A percentile compares a stretch with the other conserved stretches of the same genome.
Conservation (phyloP, 129 eudicot species). For the Centrapalus pauciflorus region DNA sequence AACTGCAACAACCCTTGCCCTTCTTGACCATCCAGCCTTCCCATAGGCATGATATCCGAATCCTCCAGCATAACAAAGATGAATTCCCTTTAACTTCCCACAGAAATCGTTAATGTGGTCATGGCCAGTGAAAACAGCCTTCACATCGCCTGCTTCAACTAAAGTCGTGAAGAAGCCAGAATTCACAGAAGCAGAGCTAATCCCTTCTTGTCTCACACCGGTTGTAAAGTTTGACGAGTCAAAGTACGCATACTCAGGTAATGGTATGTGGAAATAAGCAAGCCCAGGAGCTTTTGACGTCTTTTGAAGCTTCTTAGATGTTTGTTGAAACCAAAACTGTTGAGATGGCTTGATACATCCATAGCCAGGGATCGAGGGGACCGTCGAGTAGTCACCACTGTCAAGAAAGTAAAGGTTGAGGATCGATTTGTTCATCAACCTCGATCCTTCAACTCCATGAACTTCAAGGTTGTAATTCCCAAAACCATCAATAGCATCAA, state of each 20-base stretch:
- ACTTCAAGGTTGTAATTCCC: constrained; percentile 92
- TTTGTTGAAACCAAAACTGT: constrained; percentile 73
- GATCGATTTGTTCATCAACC: constrained; percentile 44
- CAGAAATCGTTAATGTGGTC: constrained; percentile 93
- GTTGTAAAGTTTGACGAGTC: constrained; percentile 66
- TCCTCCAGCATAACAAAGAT: constrained; percentile 90
- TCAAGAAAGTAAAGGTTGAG: constrained; percentile 85
- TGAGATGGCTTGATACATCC: constrained; percentile 96
- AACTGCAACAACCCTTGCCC: constrained; percentile 76
- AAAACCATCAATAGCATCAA: constrained; percentile 62
- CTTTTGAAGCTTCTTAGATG: constrained; percentile 45
- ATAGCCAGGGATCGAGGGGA: constrained; percentile 75
- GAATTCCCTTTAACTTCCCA: constrained; percentile 57
- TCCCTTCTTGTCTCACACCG: constrained; percentile 87
- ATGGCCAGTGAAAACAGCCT: constrained; percentile 83
- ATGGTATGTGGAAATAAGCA: constrained; percentile 84
- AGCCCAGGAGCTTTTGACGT: constrained; percentile 64
- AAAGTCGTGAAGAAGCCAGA: constrained; percentile 75
- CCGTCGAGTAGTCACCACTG: constrained; percentile 89
- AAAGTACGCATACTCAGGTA: constrained; percentile 68
- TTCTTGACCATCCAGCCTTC: constrained; percentile 87
- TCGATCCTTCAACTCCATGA: constrained; percentile 57
- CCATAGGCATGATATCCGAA: constrained; percentile 98
- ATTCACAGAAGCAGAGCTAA: constrained; percentile 69
- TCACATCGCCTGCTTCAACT: constrained; percentile 80